These are phyloP conservation scores for Botrytis tulipae DNA, from an alignment of 2,329 filamentous ascomycete genomes.

Conservation along the genomic window DNA sequence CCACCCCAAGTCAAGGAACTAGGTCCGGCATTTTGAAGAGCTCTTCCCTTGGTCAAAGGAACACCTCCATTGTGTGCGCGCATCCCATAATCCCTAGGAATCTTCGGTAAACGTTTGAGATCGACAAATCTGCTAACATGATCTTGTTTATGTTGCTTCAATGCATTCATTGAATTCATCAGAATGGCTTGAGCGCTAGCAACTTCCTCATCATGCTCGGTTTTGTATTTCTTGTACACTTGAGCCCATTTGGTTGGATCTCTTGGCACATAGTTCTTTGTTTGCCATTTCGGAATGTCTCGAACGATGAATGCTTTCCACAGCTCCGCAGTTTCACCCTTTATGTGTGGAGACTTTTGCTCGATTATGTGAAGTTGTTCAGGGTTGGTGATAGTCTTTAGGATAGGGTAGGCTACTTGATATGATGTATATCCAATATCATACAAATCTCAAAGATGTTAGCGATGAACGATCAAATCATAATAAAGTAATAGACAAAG, in stretches of 20 bases:
- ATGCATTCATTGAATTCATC: constrained; percentile 52
- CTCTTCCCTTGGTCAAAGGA: constrained; percentile 31
- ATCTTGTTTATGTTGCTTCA: constrained; percentile 56
- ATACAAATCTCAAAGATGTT: constrained; percentile 50
- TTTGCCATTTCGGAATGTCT: constrained; percentile 65
- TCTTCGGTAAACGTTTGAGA: constrained; percentile 47
- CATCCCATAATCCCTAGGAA: constrained; percentile 42
- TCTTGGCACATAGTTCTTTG: constrained; percentile 62
- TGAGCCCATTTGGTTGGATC: constrained; percentile 73
- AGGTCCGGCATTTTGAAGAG: constrained; percentile 35
- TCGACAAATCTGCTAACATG: constrained; percentile 59
- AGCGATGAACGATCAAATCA: constrained; percentile 3
- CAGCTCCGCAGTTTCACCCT: constrained; percentile 65
- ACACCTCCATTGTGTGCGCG: constrained; percentile 39
- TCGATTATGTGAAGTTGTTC: constrained; percentile 75
- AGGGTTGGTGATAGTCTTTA: constrained; percentile 69
- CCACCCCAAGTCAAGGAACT: constrained; percentile 46
- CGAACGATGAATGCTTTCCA: constrained; percentile 78
- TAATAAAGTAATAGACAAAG: neutral
- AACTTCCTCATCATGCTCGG: constrained; percentile 56
- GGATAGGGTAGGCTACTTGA: constrained; percentile 62
- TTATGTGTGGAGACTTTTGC: constrained; percentile 71
- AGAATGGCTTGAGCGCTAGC: constrained; percentile 57
- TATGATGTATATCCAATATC: constrained; percentile 73
- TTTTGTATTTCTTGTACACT: constrained; percentile 69